These are phyloP conservation scores for Aschersonia sp. DNA, from an alignment of 2,329 filamentous ascomycete genomes.

Conservation along the genomic window DNA sequence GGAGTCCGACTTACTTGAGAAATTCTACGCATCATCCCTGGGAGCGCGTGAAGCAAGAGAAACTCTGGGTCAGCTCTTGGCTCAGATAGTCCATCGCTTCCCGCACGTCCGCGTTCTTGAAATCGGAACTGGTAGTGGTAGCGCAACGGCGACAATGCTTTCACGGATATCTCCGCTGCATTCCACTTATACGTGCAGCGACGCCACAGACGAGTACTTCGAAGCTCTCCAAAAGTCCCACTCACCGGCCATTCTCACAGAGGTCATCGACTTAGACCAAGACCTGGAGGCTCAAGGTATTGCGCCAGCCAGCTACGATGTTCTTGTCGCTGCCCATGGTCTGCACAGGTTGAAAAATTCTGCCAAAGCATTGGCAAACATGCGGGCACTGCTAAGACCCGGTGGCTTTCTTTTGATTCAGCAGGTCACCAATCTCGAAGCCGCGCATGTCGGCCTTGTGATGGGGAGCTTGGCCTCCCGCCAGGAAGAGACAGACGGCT, in stretches of 20 bases:
- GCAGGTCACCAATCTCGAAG: slow-evolving; percentile 1
- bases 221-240: not conserved
- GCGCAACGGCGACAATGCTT: slow-evolving; percentile 21
- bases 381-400: slow-evolving; percentile 3
- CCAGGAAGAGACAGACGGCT: not conserved
- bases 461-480: not conserved
- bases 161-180: slow-evolving; percentile 4
- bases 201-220: not conserved
- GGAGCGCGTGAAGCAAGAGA: not conserved
- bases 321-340: slow-evolving; percentile 22
- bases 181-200: not conserved
- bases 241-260: not conserved
- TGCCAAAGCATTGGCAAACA: slow-evolving; percentile 7
- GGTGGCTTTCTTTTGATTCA: slow-evolving; percentile 3
- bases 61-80: not conserved
- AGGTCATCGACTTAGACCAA: slow-evolving; percentile 10
- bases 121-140: slow-evolving; percentile 28
- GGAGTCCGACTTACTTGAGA: not conserved
- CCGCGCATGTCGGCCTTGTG: not conserved
- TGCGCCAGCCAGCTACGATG: slow-evolving; percentile 14
- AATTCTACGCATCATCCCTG: not conserved
- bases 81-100: slow-evolving; percentile 14
- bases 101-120: slow-evolving; percentile 24
- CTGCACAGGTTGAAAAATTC: slow-evolving; percentile 20
- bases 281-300: slow-evolving; percentile 17